Evolutionary conservation across 2,329 filamentous ascomycete species (phyloP).

Genomic region (Calonectria multiphialidica): DNA sequence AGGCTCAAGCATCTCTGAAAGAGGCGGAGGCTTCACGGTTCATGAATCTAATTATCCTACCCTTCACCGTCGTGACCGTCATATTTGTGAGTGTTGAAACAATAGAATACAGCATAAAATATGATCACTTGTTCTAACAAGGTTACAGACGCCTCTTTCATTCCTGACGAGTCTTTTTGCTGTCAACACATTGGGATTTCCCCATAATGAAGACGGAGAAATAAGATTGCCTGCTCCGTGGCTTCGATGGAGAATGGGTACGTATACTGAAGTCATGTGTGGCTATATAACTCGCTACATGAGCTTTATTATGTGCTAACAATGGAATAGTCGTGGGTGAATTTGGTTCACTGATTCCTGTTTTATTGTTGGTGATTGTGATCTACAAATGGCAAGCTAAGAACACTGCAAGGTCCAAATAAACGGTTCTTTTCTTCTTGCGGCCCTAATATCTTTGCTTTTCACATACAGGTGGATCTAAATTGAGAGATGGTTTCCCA

Average conservation of each 20-base stretch:
- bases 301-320: background rate
- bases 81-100: conserved; percentile 30
- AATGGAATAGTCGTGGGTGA: background rate
- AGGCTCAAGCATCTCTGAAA: conserved; percentile 29
- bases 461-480: no score
- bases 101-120: no score
- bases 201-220: conserved; percentile 24
- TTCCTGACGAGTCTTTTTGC: conserved; percentile 32
- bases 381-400: background rate
- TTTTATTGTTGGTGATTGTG: background rate
- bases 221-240: background rate
- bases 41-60: conserved; percentile 26
- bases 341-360: background rate
- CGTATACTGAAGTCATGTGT: background rate
- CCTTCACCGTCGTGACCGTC: conserved; percentile 30
- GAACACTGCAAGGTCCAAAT: no score
- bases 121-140: no score
- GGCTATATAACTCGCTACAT: no score
- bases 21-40: conserved; percentile 22
- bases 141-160: conserved; percentile 25
- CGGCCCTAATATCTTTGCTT: no score
- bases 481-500: no score
- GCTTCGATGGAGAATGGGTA: background rate
- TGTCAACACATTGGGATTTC: conserved; percentile 16
- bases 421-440: no score